Evolutionary conservation across 495 filamentous ascomycete genomes (phyloP).

Genomic region (Podospora fimiseda): DNA sequence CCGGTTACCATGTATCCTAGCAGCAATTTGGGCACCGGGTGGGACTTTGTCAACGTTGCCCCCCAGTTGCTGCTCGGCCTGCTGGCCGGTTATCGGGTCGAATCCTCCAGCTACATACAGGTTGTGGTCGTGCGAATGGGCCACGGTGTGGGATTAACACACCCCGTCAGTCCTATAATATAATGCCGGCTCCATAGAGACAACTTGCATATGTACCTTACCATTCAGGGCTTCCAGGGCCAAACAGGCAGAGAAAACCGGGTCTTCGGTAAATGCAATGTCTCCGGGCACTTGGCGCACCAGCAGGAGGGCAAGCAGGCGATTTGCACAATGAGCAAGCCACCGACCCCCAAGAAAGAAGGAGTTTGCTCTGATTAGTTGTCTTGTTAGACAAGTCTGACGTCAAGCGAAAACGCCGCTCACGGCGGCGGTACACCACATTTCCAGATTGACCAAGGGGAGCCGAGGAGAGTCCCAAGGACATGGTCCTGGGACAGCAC

Average conservation of each 20-base stretch:
- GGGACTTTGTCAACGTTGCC: conserved; percentile 5
- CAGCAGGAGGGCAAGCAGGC: neutral
- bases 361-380: neutral
- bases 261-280: conserved; percentile 13
- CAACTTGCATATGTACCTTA: conserved; percentile 14
- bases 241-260: conserved; percentile 17
- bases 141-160: conserved; percentile 10
- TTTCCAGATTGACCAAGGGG: conserved; percentile 8
- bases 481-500: conserved; percentile 31
- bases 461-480: conserved; percentile 22
- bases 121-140: conserved; percentile 1
- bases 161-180: conserved; percentile 14
- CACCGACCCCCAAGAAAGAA: neutral
- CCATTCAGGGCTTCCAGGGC: conserved; percentile 6
- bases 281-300: conserved; percentile 17
- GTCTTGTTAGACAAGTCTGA: conserved; percentile 13
- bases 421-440: conserved; percentile 12
- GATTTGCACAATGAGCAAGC: neutral
- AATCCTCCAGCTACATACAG: conserved; percentile 9
- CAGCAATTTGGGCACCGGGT: conserved; percentile 6
- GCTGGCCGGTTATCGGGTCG: conserved; percentile 8
- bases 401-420: conserved; percentile 12
- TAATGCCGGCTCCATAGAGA: conserved; percentile 11
- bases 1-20: conserved; percentile 4
- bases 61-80: conserved; percentile 6